Evolutionary conservation across 495 filamentous ascomycete species (phyloP).

Genomic region (Neurospora sp.): DNA sequence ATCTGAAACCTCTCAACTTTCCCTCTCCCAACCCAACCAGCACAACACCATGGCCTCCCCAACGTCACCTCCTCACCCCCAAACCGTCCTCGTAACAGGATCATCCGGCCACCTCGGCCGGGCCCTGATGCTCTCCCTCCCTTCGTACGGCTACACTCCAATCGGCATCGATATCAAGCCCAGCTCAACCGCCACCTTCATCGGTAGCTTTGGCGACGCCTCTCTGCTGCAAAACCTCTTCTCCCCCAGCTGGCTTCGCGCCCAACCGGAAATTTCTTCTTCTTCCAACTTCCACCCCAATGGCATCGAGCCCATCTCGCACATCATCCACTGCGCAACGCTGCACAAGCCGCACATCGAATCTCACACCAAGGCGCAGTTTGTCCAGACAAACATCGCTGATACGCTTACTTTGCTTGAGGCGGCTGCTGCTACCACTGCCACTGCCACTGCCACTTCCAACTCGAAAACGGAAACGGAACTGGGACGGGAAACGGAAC

Average conservation of each 20-base stretch:
- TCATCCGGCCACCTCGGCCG: constrained; percentile 23
- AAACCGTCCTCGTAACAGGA: constrained; percentile 21
- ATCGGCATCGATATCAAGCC: constrained; percentile 20
- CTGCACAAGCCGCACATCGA: constrained; percentile 23
- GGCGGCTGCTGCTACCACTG: neutral
- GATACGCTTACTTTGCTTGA: constrained; percentile 17
- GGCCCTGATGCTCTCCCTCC: constrained; percentile 19
- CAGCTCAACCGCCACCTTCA: constrained; percentile 10
- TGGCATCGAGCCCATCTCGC: neutral
- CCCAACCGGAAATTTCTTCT: neutral
- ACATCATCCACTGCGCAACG: constrained; percentile 23
- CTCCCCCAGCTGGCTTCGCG: neutral
- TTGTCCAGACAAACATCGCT: constrained; percentile 17
- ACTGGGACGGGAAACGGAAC: too few relatives aligned
- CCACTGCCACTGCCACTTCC: neutral
- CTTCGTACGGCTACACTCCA: constrained; percentile 13
- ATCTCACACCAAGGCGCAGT: constrained; percentile 16
- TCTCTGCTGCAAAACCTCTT: constrained; percentile 10
- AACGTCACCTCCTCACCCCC: neutral
- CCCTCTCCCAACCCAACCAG: neutral
- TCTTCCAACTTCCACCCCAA: neutral
- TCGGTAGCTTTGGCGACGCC: constrained; percentile 14
- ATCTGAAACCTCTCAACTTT: neutral
- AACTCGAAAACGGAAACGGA: neutral
- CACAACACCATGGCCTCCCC: neutral